phyloP scores from a whole-genome alignment of 202 grass and related monocot species.

The Carex arenaria region DNA sequence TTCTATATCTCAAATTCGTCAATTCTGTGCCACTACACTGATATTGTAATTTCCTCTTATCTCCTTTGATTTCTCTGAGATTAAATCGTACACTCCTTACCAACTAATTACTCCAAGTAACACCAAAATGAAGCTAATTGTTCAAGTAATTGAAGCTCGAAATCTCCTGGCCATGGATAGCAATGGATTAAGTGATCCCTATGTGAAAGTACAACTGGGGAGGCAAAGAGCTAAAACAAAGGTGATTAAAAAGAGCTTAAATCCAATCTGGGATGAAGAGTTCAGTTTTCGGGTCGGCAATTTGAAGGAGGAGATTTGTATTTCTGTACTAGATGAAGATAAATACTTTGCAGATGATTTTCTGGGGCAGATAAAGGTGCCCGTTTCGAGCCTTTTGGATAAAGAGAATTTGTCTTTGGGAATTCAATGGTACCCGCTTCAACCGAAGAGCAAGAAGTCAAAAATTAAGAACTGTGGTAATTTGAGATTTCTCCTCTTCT shows the following conservation, averaged over 20 bases:
- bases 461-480: conserved; percentile 78
- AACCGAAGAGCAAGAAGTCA: conserved; percentile 82
- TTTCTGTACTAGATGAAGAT: conserved; percentile 75
- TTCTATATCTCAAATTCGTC: background rate
- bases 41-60: background rate
- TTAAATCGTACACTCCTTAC: background rate
- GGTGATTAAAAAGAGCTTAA: conserved; percentile 45
- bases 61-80: background rate
- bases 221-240: conserved; percentile 70
- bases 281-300: conserved; percentile 76
- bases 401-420: conserved; percentile 60
- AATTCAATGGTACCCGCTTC: conserved; percentile 65
- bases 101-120: background rate
- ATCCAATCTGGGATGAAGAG: conserved; percentile 81
- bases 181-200: conserved; percentile 54
- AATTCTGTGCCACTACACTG: background rate
- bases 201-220: conserved; percentile 73
- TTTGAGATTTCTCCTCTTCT: conserved; percentile 2
- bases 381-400: conserved; percentile 62
- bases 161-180: conserved; percentile 49
- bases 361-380: conserved; percentile 85
- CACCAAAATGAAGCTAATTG: conserved; percentile 59
- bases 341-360: conserved; percentile 84
- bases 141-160: conserved; percentile 69
- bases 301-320: conserved; percentile 58